Base-by-base conservation (phyloP, 495 filamentous ascomycete species). In the Trichocladium antarcticum region DNA sequence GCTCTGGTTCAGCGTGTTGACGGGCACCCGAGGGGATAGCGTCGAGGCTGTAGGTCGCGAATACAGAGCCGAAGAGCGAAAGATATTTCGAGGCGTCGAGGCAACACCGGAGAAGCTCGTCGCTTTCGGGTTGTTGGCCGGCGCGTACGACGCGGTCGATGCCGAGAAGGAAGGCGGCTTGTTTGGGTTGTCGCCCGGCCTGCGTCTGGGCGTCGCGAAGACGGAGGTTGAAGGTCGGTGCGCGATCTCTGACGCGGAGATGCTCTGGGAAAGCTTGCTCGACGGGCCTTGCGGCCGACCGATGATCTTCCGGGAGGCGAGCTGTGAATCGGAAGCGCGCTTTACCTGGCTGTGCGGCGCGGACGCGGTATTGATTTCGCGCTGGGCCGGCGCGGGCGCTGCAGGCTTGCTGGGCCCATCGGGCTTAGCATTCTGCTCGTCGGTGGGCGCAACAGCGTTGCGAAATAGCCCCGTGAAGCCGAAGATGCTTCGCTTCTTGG, bases 11-110 rank as follows among this genome's bases (percentile, higher is more conserved):
- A 58, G 17, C 0, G 57, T 56, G 38, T 48, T 55, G 2, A 56
- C 38, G 1, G 66, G 56, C 38, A 69, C 55, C 34, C 50, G 57
- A 7, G 72, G 65, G 21, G 69, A 60, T 51, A 70, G 71, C 51
- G 58, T 62, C 6, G 64, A 60, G 2, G 55, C 45, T 10, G 45
- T 51, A 14, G 60, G 60, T n/a, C 64, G 57, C 40, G 59, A 42
- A 29, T 58, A 58, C 15, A 62, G 42, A 47, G 59, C 61, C 17
- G 69, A 67, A 1, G 65, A 64, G 24, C 67, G 64, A 54, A 74
- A 75, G 22, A 71, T 47, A 49, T 67, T 69, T 57, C 50, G 60
- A 3, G 59, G 50, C 5, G 61, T 51, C 31, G 57, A 56, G 6
- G 51, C 32, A 12, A 56, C 35, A 19, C 61, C 59, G 3, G 57